Evolutionary conservation across 305 asterid species (phyloP), one percentile per base, ranked within the genome.

Genomic region (Fraxinus baroniana): DNA sequence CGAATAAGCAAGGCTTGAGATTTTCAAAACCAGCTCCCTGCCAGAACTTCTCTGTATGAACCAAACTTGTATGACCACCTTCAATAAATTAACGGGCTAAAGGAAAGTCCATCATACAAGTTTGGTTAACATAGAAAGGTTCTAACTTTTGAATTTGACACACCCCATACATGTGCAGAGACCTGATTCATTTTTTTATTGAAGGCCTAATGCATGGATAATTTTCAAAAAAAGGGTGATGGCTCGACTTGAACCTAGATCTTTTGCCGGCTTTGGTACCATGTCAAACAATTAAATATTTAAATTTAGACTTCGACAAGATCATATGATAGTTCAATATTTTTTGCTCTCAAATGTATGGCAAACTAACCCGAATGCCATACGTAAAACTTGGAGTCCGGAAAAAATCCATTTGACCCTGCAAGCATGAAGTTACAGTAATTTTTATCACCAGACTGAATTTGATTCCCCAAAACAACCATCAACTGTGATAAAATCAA

Each of bases 341-440:
- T 76, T 73, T 70, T 57, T 32, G 75, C 66, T 39, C 55, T 35
- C 68, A 49, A 70, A 28, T 35, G 66, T 80, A 79, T 22, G 33
- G 82, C 66, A 83, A 84, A 93, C 98, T 86, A 85, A 96, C 99
- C 95, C 97, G 95, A 83, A 96, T 89, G 80, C 91, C 92, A 85
- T 92, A 96, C 78, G 90, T 79, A 86, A 88, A 93, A 89, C 87
- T 86, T 87, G 95, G 86, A 81, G 92, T 71, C 33, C 98, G 97
- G 87, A 93, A 94, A 87, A 92, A 94, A 79, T 96, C 98, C 98
- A 96, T 93, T 83, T 93, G 98, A 83, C 97, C 98, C 99, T 96
- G 87, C 83, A 86, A 81, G 79, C 80, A 87, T 41, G 70, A 66
- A 80, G 75, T 32, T 86, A 77, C 76, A 82, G 30, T 78, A 79